phyloP scores from a whole-genome alignment of 176 grass and related monocot species.

The Rhipidocladum racemiflorum region DNA sequence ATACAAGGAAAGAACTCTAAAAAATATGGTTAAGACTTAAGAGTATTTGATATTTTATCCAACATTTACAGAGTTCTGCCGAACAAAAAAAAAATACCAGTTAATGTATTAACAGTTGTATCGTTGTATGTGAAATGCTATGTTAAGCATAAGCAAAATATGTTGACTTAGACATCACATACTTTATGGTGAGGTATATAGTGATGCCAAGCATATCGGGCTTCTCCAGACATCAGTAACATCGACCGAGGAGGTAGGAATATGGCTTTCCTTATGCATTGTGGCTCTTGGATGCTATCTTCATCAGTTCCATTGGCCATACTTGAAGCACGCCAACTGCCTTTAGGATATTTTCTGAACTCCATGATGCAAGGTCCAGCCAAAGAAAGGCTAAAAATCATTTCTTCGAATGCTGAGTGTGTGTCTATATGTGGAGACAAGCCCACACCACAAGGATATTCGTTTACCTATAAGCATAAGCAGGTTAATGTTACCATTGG shows the following conservation, averaged over 20 bases:
- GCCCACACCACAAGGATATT: conserved; percentile 91
- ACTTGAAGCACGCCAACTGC: conserved; percentile 54
- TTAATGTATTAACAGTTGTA: neutral
- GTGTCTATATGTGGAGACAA: conserved; percentile 97
- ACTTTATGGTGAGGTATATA: conserved; percentile 99
- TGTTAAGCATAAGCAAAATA: neutral
- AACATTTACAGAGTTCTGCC: neutral
- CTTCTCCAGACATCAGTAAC: conserved; percentile 95
- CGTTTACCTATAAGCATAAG: conserved; percentile 67
- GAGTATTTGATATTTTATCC: neutral
- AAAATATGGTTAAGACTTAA: neutral
- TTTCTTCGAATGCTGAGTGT: conserved; percentile 90
- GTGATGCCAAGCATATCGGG: conserved; percentile 94
- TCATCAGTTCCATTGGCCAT: conserved; percentile 43
- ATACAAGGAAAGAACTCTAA: neutral
- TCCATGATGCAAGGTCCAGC: conserved; percentile 94
- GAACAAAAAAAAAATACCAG: neutral
- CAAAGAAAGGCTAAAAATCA: conserved; percentile 95
- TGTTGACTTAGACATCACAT: neutral
- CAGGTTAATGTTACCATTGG: conserved; percentile 23
- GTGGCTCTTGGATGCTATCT: conserved; percentile 34
- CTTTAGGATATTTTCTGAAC: conserved; percentile 79
- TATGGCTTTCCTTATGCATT: conserved; percentile 65
- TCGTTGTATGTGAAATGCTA: neutral
- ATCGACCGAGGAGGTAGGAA: conserved; percentile 76